These are phyloP conservation scores for Diaporthe capsici DNA, from an alignment of 2,329 filamentous ascomycete genomes.

Conservation along the genomic window DNA sequence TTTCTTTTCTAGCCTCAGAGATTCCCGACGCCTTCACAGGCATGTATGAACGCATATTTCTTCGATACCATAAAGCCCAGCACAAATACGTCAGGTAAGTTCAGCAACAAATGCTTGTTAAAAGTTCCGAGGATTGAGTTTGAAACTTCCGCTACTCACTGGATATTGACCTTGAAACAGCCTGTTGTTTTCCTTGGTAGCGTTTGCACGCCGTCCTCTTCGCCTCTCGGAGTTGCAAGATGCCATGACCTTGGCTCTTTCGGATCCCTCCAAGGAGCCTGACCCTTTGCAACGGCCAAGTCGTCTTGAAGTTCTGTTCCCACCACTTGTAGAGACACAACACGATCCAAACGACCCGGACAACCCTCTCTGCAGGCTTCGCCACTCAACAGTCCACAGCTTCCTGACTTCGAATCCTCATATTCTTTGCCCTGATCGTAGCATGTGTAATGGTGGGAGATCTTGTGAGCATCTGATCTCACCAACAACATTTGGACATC, in stretches of 20 bases:
- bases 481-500: neutral
- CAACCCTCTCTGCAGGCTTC: neutral
- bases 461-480: neutral
- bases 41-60: neutral
- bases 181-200: neutral
- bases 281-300: neutral
- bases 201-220: neutral
- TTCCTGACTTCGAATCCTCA: neutral
- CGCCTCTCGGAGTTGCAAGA: neutral
- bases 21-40: neutral
- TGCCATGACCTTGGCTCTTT: neutral
- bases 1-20: neutral
- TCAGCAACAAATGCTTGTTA: neutral
- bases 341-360: neutral
- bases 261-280: neutral
- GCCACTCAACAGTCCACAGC: neutral
- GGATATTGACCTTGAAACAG: neutral
- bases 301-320: neutral
- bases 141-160: neutral
- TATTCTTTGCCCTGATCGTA: neutral
- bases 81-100: neutral
- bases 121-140: rapidly evolving
- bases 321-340: neutral
- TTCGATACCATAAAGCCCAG: neutral
- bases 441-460: neutral